Evolutionary conservation across 306 rosid species (phyloP), one percentile per base, ranked within the genome.

Genomic region (Vigna reflexopilosa): DNA sequence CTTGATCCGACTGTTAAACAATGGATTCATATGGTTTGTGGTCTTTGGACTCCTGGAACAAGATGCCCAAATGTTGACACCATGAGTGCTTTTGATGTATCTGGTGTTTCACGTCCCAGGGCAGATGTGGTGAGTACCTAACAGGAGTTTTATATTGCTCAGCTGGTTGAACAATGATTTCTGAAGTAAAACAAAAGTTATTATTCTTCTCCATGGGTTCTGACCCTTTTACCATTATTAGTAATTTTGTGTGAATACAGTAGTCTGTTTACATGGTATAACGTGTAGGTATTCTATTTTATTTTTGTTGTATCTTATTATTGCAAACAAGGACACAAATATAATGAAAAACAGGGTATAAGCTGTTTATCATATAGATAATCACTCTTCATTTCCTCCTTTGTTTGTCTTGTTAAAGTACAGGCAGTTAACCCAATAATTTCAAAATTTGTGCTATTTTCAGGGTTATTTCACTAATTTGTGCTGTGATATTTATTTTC

Each of bases 21-120:
- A 83, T 90, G 94, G 94, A 81, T 90, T 83, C 94, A 90, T 78
- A 84, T 88, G 90, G 94, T 90, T 79, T 90, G 94, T 86, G 94
- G 91, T 72, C 94, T 90, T 78, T 90, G 94, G 94, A 90, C 94
- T 84, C 90, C 94, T 42, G 84, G 83, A 83, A 88, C 94, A 72
- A 82, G 94, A 70, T 90, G 94, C 84, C 94, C 90, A 3, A 88
- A 88, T 76, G 90, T 86, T 70, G 85, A 86, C 69, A 90, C 94
- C 24, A 90, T 90, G 94, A 86, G 88, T 88, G 88, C 94, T 86
- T 86, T 90, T 84, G 91, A 90, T 81, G 94, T 90, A 71, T 84
- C 89, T 48, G 85, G 88, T 52, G 91, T 78, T 85, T 58, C 83
- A n/a, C 52, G 72, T 75, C 86, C 89, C 45, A 78, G 65, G 66